phyloP scores from a whole-genome alignment of 2,329 filamentous ascomycete species.

The Erysiphe pisi region DNA sequence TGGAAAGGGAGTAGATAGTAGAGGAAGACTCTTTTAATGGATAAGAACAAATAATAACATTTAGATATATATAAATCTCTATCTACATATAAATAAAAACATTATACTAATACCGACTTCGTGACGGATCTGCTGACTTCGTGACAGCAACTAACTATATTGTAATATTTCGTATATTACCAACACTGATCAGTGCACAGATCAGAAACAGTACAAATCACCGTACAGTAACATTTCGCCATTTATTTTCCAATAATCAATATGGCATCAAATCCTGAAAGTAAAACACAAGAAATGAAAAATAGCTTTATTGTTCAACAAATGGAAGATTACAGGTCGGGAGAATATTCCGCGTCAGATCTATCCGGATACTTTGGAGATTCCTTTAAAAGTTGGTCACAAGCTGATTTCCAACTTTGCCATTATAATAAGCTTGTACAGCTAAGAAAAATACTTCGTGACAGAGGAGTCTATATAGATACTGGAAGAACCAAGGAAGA shows the following conservation, averaged over 20 bases:
- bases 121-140: not conserved
- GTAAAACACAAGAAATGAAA: not conserved
- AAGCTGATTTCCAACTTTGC: not conserved
- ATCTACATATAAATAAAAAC: not conserved
- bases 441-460: not conserved
- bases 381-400: not conserved
- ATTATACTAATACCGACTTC: not conserved
- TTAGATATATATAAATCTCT: no score
- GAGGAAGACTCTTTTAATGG: no score
- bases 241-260: not conserved
- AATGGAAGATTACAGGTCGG: not conserved
- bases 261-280: not conserved
- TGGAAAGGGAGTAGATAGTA: no score
- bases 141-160: not conserved
- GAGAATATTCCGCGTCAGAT: not conserved
- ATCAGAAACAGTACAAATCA: not conserved
- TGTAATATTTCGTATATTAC: not conserved
- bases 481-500: not conserved
- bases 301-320: not conserved
- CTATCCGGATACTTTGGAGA: not conserved
- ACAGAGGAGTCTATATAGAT: not conserved
- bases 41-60: no score
- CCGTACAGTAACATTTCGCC: not conserved
- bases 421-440: not conserved
- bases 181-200: constrained; percentile 10